These are phyloP conservation scores for Plasmodium yoelii DNA, from an alignment of 169 alveolate genomes.

Conservation along the genomic window DNA sequence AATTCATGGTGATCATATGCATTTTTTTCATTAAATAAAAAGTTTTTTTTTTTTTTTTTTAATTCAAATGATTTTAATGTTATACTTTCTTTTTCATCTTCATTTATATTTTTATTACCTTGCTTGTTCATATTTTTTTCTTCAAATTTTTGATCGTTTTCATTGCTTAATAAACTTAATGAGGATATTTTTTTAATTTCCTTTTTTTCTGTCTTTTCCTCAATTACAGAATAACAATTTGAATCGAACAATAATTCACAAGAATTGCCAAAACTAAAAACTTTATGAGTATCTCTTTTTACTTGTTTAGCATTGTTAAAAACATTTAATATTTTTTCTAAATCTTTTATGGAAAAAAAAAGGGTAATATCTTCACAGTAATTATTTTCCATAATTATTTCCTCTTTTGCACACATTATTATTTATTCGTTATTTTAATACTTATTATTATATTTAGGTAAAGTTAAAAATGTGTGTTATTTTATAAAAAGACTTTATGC, in stretches of 20 bases:
- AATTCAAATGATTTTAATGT: background rate
- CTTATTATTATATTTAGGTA: too few relatives aligned
- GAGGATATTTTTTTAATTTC: background rate
- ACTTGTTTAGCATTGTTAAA: constrained; percentile 16
- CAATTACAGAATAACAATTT: constrained; percentile 9
- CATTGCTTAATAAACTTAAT: background rate
- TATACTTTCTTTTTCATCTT: background rate
- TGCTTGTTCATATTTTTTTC: background rate
- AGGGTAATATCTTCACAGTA: constrained; percentile 39
- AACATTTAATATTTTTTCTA: constrained; percentile 24
- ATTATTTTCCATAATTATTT: constrained; percentile 8
- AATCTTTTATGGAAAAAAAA: constrained; percentile 39
- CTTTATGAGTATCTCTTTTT: constrained; percentile 8
- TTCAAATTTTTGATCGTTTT: background rate
- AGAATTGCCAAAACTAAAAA: constrained; percentile 3
- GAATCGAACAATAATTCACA: constrained; percentile 21
- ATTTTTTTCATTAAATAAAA: constrained; percentile 22
- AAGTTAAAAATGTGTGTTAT: too few relatives aligned
- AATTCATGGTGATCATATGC: constrained; percentile 28
- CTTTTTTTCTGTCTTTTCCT: background rate
- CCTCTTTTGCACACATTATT: background rate
- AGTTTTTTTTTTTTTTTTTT: background rate
- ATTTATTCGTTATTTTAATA: too few relatives aligned
- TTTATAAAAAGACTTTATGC: too few relatives aligned
- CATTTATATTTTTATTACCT: constrained; percentile 1